Percentiles rank a stretch among this genome's conserved stretches.
Evolutionary conservation across 768 basidiomycete species (phyloP).

Genomic region (Epithele typhae): DNA sequence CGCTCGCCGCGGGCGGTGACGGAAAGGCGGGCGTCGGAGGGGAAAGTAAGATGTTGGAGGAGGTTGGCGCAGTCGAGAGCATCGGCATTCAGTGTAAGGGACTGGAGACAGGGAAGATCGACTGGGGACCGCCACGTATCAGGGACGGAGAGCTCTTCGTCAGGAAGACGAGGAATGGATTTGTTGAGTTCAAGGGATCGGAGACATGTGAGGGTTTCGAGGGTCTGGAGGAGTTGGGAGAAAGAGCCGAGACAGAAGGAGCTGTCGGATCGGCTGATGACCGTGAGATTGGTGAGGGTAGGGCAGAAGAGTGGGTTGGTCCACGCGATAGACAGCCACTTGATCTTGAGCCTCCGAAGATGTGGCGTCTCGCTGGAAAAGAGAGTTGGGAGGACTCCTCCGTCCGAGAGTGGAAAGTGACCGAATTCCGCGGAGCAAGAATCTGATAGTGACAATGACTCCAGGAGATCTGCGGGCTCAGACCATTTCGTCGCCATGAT

Average conservation of each 20-base stretch:
- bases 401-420: not conserved
- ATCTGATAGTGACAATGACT: not conserved
- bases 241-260: not conserved
- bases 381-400: not conserved
- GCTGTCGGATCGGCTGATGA: not conserved
- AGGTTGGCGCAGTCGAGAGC: slow-evolving; percentile 1
- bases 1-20: not conserved
- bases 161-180: slow-evolving; percentile 2
- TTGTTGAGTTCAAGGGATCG: not conserved
- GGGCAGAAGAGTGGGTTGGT: slow-evolving; percentile 2
- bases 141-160: not conserved
- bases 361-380: not conserved
- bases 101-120: not conserved
- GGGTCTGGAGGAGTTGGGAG: not conserved
- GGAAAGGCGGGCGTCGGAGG: not conserved
- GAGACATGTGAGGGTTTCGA: not conserved
- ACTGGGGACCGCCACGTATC: not conserved
- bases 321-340: slow-evolving; percentile 1
- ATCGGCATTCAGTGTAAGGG: not conserved
- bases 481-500: not conserved
- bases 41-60: not conserved
- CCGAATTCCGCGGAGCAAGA: too few species aligned
- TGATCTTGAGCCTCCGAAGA: slow-evolving; percentile 1
- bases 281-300: not conserved
- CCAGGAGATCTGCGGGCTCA: not conserved